Conservation (phyloP, 2,329 filamentous ascomycete species). For the Diplodia corticola region DNA sequence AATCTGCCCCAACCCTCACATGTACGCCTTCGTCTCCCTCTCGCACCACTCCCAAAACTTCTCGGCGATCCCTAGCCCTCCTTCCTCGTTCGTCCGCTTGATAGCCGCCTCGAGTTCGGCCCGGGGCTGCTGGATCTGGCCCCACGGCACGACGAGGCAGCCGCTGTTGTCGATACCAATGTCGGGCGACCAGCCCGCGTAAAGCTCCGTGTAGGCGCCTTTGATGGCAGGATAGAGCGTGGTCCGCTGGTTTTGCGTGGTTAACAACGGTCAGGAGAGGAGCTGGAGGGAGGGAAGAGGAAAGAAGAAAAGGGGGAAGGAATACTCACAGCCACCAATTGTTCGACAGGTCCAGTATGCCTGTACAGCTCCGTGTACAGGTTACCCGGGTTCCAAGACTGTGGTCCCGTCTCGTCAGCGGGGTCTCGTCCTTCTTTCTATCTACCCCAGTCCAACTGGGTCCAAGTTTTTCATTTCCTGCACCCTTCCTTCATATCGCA, state of each 20-base stretch:
- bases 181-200: conserved; percentile 21
- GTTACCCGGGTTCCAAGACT: conserved; percentile 44
- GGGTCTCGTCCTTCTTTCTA: neutral
- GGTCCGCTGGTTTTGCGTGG: neutral
- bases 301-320: neutral
- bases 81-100: conserved; percentile 40
- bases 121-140: conserved; percentile 38
- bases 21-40: conserved; percentile 26
- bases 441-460: neutral
- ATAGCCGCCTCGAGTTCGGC: conserved; percentile 36
- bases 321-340: conserved; percentile 1
- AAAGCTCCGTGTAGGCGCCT: conserved; percentile 23
- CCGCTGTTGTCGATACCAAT: conserved; percentile 26
- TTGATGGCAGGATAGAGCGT: conserved; percentile 15
- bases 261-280: no score
- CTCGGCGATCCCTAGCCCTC: conserved; percentile 40
- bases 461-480: neutral
- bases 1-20: neutral
- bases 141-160: conserved; percentile 51
- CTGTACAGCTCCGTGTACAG: conserved; percentile 42
- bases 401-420: neutral
- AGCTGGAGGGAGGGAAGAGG: neutral
- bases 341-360: conserved; percentile 24
- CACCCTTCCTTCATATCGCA: neutral
- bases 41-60: conserved; percentile 49